phyloP scores from a whole-genome alignment of 1,139 yeast genomes.

The Protomyces inundatus region DNA sequence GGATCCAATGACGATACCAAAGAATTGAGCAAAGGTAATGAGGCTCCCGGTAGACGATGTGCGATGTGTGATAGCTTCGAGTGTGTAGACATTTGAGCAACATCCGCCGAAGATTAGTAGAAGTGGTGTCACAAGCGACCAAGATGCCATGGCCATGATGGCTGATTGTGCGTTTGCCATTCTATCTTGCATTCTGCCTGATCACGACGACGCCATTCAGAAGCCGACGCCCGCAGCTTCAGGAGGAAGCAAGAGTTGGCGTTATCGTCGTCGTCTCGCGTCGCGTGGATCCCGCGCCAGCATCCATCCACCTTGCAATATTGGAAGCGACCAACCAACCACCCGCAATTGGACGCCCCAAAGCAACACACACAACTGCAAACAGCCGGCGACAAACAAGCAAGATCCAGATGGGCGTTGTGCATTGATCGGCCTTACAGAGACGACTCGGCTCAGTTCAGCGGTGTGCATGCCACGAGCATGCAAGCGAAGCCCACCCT shows the following conservation, averaged over 20 bases:
- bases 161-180: constrained; percentile 29
- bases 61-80: constrained; percentile 49
- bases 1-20: constrained; percentile 50
- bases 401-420: too few relatives aligned
- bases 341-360: too few relatives aligned
- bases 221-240: too few relatives aligned
- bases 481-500: too few relatives aligned
- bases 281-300: neutral
- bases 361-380: too few relatives aligned
- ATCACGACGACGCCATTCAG: too few relatives aligned
- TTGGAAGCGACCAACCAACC: neutral
- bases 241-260: too few relatives aligned
- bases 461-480: too few relatives aligned
- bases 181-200: neutral
- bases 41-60: constrained; percentile 35
- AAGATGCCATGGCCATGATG: constrained; percentile 35
- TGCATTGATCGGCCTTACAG: too few relatives aligned
- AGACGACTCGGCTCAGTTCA: too few relatives aligned
- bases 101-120: constrained; percentile 62
- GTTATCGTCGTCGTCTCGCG: neutral
- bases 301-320: too few relatives aligned
- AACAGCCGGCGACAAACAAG: too few relatives aligned
- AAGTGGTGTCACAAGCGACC: constrained; percentile 4
- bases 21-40: constrained; percentile 58
- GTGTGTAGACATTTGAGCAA: constrained; percentile 60